Conservation (phyloP, 768 basidiomycete genomes). For the Ramaria sp. region DNA sequence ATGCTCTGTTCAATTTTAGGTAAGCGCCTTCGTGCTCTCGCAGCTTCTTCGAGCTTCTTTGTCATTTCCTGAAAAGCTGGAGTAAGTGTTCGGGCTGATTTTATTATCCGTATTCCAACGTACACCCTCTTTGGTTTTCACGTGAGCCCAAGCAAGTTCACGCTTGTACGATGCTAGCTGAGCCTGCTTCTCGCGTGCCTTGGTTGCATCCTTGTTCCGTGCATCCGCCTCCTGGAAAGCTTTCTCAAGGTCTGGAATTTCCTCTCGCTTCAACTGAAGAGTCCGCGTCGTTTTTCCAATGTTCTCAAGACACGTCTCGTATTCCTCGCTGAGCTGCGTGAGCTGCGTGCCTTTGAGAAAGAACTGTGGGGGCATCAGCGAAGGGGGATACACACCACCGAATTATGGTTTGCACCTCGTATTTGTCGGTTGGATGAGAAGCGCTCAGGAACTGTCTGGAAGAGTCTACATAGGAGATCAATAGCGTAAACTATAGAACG, state of each 20-base stretch:
- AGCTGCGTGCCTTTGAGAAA: constrained; percentile 93
- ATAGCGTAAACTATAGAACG: not conserved
- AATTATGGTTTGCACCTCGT: constrained; percentile 46
- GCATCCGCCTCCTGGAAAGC: constrained; percentile 44
- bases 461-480: constrained; percentile 33
- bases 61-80: constrained; percentile 30
- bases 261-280: constrained; percentile 61
- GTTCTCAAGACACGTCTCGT: constrained; percentile 64
- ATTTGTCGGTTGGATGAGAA: constrained; percentile 75
- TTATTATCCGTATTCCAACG: constrained; percentile 16
- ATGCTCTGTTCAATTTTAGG: constrained; percentile 31
- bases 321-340: constrained; percentile 78
- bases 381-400: not conserved
- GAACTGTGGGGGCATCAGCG: constrained; percentile 35
- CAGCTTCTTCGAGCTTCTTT: constrained; percentile 30
- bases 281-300: constrained; percentile 58
- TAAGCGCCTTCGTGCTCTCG: constrained; percentile 26
- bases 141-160: constrained; percentile 84
- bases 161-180: constrained; percentile 63
- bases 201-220: constrained; percentile 63
- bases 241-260: constrained; percentile 64
- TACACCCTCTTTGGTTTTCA: constrained; percentile 58
- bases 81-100: not conserved
- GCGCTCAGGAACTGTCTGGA: constrained; percentile 79
- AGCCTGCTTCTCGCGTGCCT: constrained; percentile 58